These are phyloP conservation scores for Colletotrichum sp. DNA, from an alignment of 2,329 filamentous ascomycete species.

Conservation along the genomic window DNA sequence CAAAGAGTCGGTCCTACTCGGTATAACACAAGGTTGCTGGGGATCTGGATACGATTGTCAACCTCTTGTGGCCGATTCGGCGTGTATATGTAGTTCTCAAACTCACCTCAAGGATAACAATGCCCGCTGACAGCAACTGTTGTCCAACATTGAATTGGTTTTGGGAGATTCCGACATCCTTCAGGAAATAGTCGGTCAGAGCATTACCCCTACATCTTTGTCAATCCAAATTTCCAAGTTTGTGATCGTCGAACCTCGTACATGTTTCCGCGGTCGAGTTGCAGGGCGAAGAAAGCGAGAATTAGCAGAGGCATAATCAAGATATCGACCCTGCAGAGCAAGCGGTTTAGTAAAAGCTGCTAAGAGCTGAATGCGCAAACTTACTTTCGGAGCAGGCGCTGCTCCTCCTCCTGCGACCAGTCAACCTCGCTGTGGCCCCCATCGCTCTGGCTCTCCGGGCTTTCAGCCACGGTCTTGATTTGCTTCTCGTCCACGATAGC, in stretches of 20 bases:
- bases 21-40: constrained; percentile 52
- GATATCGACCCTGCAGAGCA: constrained; percentile 41
- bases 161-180: constrained; percentile 53
- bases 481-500: neutral
- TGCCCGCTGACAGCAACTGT: constrained; percentile 54
- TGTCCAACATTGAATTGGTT: constrained; percentile 58
- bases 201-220: constrained; percentile 7
- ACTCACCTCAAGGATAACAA: constrained; percentile 44
- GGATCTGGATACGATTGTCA: constrained; percentile 33
- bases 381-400: constrained; percentile 30
- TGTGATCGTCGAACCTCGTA: neutral
- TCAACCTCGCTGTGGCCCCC: constrained; percentile 11
- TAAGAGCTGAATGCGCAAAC: neutral
- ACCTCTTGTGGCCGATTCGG: neutral
- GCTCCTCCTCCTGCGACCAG: constrained; percentile 32
- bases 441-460: constrained; percentile 3
- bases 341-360: neutral
- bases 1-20: constrained; percentile 50
- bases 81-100: neutral
- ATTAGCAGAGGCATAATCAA: constrained; percentile 51
- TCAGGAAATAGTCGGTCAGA: constrained; percentile 39
- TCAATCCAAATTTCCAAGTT: neutral
- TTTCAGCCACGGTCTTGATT: neutral
- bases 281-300: constrained; percentile 50
- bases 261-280: constrained; percentile 40